Conservation (phyloP, 2,329 filamentous ascomycete genomes). For the Cytospora piceae region DNA sequence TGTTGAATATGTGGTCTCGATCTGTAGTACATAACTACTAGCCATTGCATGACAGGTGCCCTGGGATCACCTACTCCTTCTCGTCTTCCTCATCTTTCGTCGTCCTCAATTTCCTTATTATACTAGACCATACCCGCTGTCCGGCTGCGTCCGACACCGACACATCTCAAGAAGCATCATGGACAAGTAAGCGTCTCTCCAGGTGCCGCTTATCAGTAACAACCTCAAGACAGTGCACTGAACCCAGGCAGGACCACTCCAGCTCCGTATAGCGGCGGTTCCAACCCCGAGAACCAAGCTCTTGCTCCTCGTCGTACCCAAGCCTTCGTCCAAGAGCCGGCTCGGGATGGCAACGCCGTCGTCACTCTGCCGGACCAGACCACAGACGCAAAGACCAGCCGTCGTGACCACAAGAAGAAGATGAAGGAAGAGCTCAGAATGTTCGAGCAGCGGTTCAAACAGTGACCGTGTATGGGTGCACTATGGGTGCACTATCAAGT, state of each 20-base stretch:
- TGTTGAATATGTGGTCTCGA: too few species aligned
- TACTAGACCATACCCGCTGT: background rate
- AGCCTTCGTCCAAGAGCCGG: background rate
- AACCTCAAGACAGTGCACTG: background rate
- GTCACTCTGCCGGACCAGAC: constrained; percentile 1
- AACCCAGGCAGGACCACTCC: background rate
- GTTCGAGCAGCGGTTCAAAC: background rate
- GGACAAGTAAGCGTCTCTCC: constrained; percentile 2
- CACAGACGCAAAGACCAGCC: background rate
- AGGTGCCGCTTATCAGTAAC: too few species aligned
- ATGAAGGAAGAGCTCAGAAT: background rate
- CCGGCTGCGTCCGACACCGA: background rate
- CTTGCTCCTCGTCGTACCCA: background rate
- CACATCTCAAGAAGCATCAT: background rate
- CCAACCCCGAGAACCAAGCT: background rate
- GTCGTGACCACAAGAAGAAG: background rate
- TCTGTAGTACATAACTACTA: too few species aligned
- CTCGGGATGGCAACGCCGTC: constrained; percentile 1
- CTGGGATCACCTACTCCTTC: background rate
- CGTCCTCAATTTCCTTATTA: too few species aligned
- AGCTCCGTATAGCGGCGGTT: background rate
- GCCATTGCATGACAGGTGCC: too few species aligned
- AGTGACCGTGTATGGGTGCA: background rate
- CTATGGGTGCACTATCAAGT: background rate
- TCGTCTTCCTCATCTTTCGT: background rate